Evolutionary conservation across 225 moss, liverwort and hornwort genomes (phyloP).

Genomic region (Asterella californica): DNA sequence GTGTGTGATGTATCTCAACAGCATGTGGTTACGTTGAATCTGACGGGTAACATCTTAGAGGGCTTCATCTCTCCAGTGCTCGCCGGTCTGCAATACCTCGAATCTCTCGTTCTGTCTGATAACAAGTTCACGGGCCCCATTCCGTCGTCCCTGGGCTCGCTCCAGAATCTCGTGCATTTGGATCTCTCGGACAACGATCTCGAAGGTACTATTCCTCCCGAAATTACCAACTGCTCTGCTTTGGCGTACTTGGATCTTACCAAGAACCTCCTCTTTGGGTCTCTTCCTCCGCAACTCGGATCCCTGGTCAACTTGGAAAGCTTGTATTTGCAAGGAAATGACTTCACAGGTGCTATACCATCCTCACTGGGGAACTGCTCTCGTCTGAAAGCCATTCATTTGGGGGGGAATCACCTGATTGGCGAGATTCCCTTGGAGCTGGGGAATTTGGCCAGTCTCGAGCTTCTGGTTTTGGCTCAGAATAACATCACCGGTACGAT

Average conservation of each 20-base stretch:
- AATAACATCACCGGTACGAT: slow-evolving; percentile 17
- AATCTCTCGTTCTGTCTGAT: slow-evolving; percentile 18
- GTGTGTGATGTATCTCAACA: neutral
- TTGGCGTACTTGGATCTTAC: slow-evolving; percentile 15
- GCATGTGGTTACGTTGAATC: slow-evolving; percentile 29
- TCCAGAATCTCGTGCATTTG: slow-evolving; percentile 31
- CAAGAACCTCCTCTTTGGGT: slow-evolving; percentile 14
- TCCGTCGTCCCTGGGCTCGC: slow-evolving; percentile 35
- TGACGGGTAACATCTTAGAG: slow-evolving; percentile 20
- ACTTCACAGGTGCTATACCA: slow-evolving; percentile 28
- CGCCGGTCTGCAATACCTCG: slow-evolving; percentile 18
- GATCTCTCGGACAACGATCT: slow-evolving; percentile 47
- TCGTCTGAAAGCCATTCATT: neutral
- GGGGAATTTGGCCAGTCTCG: slow-evolving; percentile 7
- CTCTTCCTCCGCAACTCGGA: slow-evolving; percentile 19
- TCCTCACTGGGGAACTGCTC: slow-evolving; percentile 16
- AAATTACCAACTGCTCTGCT: slow-evolving; percentile 17
- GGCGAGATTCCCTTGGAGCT: slow-evolving; percentile 26
- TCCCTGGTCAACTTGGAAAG: neutral
- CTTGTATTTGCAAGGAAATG: slow-evolving; percentile 1
- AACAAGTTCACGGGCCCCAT: slow-evolving; percentile 46
- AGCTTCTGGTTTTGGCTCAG: neutral
- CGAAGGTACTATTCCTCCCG: slow-evolving; percentile 8
- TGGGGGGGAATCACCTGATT: slow-evolving; percentile 15
- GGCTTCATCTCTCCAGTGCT: slow-evolving; percentile 23